Percentiles rank a stretch among this genome's conserved stretches.
Evolutionary conservation across 2,329 filamentous ascomycete genomes (phyloP).

Genomic region (Neodidymelliopsis sp.): DNA sequence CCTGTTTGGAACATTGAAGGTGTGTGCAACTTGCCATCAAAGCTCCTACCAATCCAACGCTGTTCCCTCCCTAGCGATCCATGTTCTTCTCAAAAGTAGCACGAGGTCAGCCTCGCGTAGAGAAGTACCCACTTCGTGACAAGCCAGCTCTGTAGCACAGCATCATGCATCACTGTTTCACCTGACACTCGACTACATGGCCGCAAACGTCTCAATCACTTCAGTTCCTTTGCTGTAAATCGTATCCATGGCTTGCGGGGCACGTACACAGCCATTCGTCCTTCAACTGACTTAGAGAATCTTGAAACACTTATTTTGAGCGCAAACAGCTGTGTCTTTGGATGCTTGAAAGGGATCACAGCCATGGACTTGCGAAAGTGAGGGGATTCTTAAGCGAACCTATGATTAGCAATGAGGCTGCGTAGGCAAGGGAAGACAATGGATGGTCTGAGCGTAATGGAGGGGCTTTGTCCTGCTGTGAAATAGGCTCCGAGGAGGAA

Average conservation of each 20-base stretch:
- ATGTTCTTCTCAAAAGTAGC: slow-evolving; percentile 5
- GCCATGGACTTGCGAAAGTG: background rate
- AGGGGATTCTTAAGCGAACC: slow-evolving; percentile 2
- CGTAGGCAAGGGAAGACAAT: slow-evolving; percentile 8
- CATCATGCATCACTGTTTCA: background rate
- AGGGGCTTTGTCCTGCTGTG: background rate
- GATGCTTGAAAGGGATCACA: no score
- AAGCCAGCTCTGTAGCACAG: background rate
- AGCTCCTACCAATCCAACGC: no score
- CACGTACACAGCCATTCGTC: slow-evolving; percentile 11
- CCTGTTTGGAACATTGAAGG: no score
- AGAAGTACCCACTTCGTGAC: slow-evolving; percentile 1
- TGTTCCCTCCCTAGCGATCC: background rate
- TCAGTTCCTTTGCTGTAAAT: background rate
- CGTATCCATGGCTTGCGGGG: slow-evolving; percentile 12
- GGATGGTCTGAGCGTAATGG: slow-evolving; percentile 1
- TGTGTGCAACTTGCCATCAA: no score
- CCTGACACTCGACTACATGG: background rate
- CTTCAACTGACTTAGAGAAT: slow-evolving; percentile 1
- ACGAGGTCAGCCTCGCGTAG: no score
- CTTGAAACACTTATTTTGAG: slow-evolving; percentile 11
- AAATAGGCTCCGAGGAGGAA: background rate
- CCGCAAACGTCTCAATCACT: slow-evolving; percentile 13
- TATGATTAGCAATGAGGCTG: background rate
- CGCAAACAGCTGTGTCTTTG: slow-evolving; percentile 12